phyloP scores from a whole-genome alignment of 2,329 filamentous ascomycete species.

The Penicillium thymicola region DNA sequence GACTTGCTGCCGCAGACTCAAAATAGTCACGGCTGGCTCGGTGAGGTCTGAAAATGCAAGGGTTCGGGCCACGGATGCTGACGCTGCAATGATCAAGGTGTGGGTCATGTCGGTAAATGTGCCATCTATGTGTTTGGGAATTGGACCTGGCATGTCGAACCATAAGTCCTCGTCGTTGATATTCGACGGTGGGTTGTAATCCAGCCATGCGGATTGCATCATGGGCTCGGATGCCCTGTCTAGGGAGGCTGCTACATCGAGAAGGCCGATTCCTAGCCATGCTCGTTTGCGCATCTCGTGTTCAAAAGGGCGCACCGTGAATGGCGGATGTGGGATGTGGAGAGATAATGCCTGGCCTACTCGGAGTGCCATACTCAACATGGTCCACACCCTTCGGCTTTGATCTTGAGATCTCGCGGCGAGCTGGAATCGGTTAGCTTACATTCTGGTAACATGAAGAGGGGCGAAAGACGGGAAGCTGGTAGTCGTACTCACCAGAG shows the following conservation, averaged over 20 bases:
- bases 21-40: slow-evolving; percentile 22
- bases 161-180: slow-evolving; percentile 31
- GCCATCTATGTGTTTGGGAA: slow-evolving; percentile 15
- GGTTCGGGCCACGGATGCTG: slow-evolving; percentile 21
- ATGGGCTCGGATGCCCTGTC: slow-evolving; percentile 35
- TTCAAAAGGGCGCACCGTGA: slow-evolving; percentile 29
- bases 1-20: slow-evolving; percentile 25
- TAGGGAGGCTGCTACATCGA: slow-evolving; percentile 30
- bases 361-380: slow-evolving; percentile 32
- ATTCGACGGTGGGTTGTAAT: slow-evolving; percentile 26
- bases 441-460: background rate
- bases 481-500: slow-evolving; percentile 21
- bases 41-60: slow-evolving; percentile 27
- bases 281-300: slow-evolving; percentile 31
- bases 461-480: background rate
- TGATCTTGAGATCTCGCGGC: slow-evolving; percentile 30
- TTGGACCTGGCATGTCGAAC: slow-evolving; percentile 21
- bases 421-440: slow-evolving; percentile 14
- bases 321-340: slow-evolving; percentile 28
- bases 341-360: slow-evolving; percentile 33
- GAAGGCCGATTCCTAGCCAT: slow-evolving; percentile 30
- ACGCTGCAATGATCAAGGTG: slow-evolving; percentile 21
- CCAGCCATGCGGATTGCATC: slow-evolving; percentile 31
- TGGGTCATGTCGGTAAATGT: slow-evolving; percentile 32
- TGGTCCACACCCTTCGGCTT: slow-evolving; percentile 34